phyloP scores from a whole-genome alignment of 352 stramenopile genomes.

The Globisporangium orthogonon region DNA sequence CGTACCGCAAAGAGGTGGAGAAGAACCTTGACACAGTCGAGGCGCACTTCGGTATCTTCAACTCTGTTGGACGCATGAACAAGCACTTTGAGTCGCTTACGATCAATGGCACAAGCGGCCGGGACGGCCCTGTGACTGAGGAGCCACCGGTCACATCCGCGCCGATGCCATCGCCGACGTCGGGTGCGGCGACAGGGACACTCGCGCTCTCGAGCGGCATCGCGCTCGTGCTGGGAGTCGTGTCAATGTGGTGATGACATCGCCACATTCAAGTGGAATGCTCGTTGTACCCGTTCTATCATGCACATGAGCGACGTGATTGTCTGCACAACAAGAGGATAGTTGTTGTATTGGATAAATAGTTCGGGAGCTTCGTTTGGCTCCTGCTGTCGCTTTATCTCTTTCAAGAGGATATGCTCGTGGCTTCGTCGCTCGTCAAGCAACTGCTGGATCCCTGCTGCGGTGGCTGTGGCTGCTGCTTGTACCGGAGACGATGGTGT shows the following conservation, averaged over 20 bases:
- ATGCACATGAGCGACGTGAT: too few species aligned
- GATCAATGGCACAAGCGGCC: slow-evolving; percentile 13
- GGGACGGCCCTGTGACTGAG: slow-evolving; percentile 5
- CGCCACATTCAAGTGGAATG: neutral
- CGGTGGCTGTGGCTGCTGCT: neutral
- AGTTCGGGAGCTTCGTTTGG: neutral
- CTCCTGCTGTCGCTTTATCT: too few species aligned
- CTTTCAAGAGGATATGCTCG: neutral
- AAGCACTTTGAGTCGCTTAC: slow-evolving; percentile 12
- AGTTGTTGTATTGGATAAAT: neutral
- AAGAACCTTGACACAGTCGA: slow-evolving; percentile 37
- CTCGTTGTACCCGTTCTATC: too few species aligned
- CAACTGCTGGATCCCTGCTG: slow-evolving; percentile 1
- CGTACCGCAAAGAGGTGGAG: slow-evolving; percentile 16
- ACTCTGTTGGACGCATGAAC: slow-evolving; percentile 12
- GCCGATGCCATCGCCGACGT: slow-evolving; percentile 1
- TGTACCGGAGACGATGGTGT: neutral
- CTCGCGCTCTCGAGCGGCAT: neutral
- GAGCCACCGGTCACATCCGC: slow-evolving; percentile 1
- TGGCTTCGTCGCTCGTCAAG: slow-evolving; percentile 2
- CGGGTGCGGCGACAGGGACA: too few species aligned
- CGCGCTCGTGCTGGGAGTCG: neutral
- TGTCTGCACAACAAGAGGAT: too few species aligned
- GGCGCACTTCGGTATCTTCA: slow-evolving; percentile 64
- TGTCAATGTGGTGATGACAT: neutral